Evolutionary conservation across 345 rosid genomes (phyloP), one percentile per base, ranked within the genome.

Genomic region (Eucalyptus coolabah): DNA sequence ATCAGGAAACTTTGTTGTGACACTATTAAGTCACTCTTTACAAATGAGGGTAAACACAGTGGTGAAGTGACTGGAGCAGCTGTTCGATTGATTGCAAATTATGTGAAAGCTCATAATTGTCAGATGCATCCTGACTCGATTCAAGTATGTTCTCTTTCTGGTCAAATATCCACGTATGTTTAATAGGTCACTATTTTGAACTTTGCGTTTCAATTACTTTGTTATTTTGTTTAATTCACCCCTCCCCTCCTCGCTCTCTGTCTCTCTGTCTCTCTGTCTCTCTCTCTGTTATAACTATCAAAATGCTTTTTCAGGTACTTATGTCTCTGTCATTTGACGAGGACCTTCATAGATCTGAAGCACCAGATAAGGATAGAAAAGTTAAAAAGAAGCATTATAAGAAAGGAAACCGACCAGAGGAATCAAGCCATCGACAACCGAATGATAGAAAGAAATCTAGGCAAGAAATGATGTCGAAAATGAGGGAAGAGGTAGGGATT

Each of bases 51-150:
- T 87, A 98, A 97, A 90, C 98, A 98, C 89, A 97, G 98, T 17
- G 97, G 99, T 94, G 97, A 93, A 93, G 97, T 95, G 67, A 96
- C 99, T 50, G 93, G 93, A 60, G 97, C 95, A 87, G 98, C 96
- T 89, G 97, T 96, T 81, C 95, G 94, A 83, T 91, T 96, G 92
- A 97, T 98, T 90, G 99, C 99, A 90, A 92, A 93, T 89, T 95
- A 92, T 88, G 99, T 98, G 87, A 98, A 97, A 92, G 92, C 92
- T 87, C 91, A 92, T 89, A 90, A 95, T 93, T 98, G 99, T 88
- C 99, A 96, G 87, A 92, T 97, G 95, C 99, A 96, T 94, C 98
- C 99, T 59, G 96, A 96, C 91, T 92, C 97, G 89, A 88, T 97
- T 63, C 98, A 94, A 97, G 99, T 96, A 93, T 87, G 88, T 54